Evolutionary conservation across 257 asterid genomes (phyloP).

Genomic region (Paulownia fortunei): DNA sequence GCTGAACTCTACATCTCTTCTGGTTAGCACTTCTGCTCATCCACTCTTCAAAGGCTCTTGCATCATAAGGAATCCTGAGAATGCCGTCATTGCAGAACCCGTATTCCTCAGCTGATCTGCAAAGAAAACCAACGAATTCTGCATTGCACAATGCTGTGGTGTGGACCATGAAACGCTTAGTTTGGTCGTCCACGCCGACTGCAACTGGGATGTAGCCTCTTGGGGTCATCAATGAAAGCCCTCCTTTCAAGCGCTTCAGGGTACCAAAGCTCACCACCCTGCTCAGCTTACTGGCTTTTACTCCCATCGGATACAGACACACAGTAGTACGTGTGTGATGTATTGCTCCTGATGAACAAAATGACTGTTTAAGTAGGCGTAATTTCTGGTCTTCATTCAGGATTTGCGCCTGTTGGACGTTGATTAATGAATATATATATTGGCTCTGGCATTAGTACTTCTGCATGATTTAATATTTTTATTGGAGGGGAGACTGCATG

Average conservation of each 20-base stretch:
- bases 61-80: constrained; percentile 60
- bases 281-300: constrained; percentile 47
- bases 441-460: too few species aligned
- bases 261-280: constrained; percentile 28
- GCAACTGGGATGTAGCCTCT: constrained; percentile 67
- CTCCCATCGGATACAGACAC: too few species aligned
- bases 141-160: constrained; percentile 49
- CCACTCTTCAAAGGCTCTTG: constrained; percentile 53
- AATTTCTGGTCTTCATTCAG: too few species aligned
- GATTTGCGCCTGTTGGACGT: too few species aligned
- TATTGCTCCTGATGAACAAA: too few species aligned
- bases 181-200: constrained; percentile 54
- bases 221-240: constrained; percentile 35
- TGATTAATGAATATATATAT: too few species aligned
- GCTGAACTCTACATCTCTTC: constrained; percentile 40
- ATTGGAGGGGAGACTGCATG: too few species aligned
- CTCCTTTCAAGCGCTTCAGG: constrained; percentile 31
- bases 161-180: constrained; percentile 57
- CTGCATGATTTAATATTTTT: too few species aligned
- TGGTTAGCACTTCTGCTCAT: constrained; percentile 38
- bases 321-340: too few species aligned
- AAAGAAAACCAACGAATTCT: constrained; percentile 55
- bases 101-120: constrained; percentile 66
- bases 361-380: too few species aligned
- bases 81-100: constrained; percentile 64